Percentiles rank a stretch among this genome's conserved stretches.
Conservation (phyloP, 2,329 filamentous ascomycete genomes). For the Macroventuria anomochaeta region DNA sequence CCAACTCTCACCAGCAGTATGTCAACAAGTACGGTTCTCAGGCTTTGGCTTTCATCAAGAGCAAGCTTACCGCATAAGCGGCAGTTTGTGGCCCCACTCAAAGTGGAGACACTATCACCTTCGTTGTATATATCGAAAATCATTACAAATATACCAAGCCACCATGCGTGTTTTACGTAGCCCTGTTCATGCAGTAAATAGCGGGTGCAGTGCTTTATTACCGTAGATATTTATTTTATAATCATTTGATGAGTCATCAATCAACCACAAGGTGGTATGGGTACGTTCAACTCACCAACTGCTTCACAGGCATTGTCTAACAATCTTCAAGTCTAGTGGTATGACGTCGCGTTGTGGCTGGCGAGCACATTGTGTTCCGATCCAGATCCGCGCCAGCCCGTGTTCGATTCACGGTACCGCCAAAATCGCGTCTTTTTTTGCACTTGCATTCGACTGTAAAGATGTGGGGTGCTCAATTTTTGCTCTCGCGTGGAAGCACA, state of each 20-base stretch:
- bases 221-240: not conserved
- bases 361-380: slow-evolving; percentile 29
- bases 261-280: slow-evolving; percentile 1
- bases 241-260: slow-evolving; percentile 4
- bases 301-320: slow-evolving; percentile 11
- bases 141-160: not conserved
- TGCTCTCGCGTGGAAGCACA: not conserved
- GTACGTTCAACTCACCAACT: too few relatives aligned
- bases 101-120: not conserved
- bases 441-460: not conserved
- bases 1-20: slow-evolving; percentile 67
- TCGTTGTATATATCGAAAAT: slow-evolving; percentile 15
- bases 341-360: slow-evolving; percentile 51
- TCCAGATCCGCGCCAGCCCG: slow-evolving; percentile 48
- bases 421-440: slow-evolving; percentile 16
- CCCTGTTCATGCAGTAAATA: too few relatives aligned
- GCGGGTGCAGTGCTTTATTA: too few relatives aligned
- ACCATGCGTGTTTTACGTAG: too few relatives aligned
- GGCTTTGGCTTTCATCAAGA: slow-evolving; percentile 66
- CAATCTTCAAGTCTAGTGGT: slow-evolving; percentile 37
- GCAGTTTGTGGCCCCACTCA: not conserved
- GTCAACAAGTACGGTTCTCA: slow-evolving; percentile 65
- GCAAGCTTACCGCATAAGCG: slow-evolving; percentile 53
- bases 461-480: slow-evolving; percentile 4
- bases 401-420: slow-evolving; percentile 43